Evolutionary conservation across 2,329 filamentous ascomycete genomes (phyloP).

Genomic region (Colletotrichum sojae): DNA sequence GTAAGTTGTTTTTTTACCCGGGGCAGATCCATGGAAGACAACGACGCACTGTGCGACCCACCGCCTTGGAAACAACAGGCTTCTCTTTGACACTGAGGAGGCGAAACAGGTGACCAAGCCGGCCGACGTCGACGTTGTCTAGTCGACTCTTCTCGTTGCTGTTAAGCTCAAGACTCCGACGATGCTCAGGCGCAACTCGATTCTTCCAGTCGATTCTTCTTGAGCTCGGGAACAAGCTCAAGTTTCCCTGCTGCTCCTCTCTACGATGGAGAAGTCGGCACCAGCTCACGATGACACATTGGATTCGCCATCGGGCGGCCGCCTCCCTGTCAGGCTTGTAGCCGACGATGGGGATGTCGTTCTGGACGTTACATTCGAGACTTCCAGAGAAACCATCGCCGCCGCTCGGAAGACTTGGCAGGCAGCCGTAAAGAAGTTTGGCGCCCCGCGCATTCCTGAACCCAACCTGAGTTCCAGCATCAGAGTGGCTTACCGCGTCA

Average conservation of each 20-base stretch:
- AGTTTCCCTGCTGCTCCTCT: conserved; percentile 21
- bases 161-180: neutral
- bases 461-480: conserved; percentile 54
- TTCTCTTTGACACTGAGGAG: neutral
- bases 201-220: conserved; percentile 19
- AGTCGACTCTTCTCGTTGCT: neutral
- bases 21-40: no score
- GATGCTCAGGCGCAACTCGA: conserved; percentile 8
- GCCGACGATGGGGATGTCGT: conserved; percentile 74
- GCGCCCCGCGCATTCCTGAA: conserved; percentile 45
- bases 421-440: conserved; percentile 49
- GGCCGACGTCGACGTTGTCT: conserved; percentile 1
- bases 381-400: conserved; percentile 65
- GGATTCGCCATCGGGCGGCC: conserved; percentile 42
- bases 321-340: conserved; percentile 63
- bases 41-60: conserved; percentile 9
- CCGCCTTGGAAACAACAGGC: neutral
- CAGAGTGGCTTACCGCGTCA: conserved; percentile 71
- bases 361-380: conserved; percentile 76
- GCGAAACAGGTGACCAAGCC: conserved; percentile 12
- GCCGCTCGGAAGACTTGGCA: conserved; percentile 57
- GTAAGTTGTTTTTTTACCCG: no score
- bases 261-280: conserved; percentile 45
- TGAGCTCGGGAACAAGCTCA: conserved; percentile 27
- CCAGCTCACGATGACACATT: conserved; percentile 44